Conservation (phyloP, 495 filamentous ascomycete genomes). For the Penicillium soppii region DNA sequence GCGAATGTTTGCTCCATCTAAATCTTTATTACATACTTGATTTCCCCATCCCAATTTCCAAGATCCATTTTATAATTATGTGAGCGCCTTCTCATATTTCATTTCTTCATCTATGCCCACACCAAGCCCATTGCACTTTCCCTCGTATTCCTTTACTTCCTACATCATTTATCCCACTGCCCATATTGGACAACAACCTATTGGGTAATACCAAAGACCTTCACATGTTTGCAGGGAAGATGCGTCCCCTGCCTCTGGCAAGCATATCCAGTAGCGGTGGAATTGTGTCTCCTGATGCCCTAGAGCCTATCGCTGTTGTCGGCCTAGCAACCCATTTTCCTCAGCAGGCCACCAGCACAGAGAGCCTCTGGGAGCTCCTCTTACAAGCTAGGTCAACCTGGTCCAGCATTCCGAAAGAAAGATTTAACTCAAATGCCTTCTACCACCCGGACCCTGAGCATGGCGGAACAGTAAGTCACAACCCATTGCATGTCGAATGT, state of each 20-base stretch:
- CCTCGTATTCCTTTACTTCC: too few species aligned
- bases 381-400: slow-evolving; percentile 40
- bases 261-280: not conserved
- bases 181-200: not conserved
- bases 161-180: too few species aligned
- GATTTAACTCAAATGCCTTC: slow-evolving; percentile 51
- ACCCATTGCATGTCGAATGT: not conserved
- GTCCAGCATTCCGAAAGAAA: slow-evolving; percentile 55
- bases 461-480: slow-evolving; percentile 24
- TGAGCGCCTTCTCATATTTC: too few species aligned
- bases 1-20: not conserved
- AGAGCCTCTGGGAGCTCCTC: slow-evolving; percentile 45
- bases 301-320: slow-evolving; percentile 55
- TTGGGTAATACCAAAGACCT: not conserved
- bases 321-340: slow-evolving; percentile 55
- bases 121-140: too few species aligned
- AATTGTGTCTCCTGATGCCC: slow-evolving; percentile 6
- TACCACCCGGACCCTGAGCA: slow-evolving; percentile 33
- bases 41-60: too few species aligned
- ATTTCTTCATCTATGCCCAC: too few species aligned
- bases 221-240: not conserved
- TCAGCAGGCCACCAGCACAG: slow-evolving; percentile 49
- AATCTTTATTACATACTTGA: not conserved
- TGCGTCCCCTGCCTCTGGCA: slow-evolving; percentile 9
- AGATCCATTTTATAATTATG: too few species aligned